Evolutionary conservation across 148 eudicot genomes (phyloP).

Genomic region (Silene conica): DNA sequence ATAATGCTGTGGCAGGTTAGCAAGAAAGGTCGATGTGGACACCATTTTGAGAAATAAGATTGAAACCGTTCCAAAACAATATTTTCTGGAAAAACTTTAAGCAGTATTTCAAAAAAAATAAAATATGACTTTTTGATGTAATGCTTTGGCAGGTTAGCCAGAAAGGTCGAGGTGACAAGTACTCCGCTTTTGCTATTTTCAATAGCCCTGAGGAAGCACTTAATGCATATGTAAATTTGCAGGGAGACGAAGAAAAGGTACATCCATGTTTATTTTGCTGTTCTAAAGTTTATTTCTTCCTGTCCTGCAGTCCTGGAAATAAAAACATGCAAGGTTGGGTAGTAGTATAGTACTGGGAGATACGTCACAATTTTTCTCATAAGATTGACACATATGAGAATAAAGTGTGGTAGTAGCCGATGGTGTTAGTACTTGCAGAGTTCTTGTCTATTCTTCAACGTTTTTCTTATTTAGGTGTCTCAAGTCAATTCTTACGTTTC

Average conservation of each 20-base stretch:
- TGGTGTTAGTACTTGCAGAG: no score
- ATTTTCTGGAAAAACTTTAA: no score
- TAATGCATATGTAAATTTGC: constrained; percentile 47
- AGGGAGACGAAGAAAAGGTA: constrained; percentile 52
- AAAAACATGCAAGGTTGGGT: neutral
- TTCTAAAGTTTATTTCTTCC: neutral
- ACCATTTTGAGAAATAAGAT: no score
- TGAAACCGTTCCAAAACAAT: no score
- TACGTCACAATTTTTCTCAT: neutral
- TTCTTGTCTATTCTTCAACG: no score
- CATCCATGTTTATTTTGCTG: neutral
- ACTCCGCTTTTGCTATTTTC: constrained; percentile 54
- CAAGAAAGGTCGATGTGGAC: no score
- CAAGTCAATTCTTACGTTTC: no score
- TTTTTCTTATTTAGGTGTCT: no score
- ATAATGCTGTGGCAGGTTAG: no score
- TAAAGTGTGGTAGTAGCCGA: no score
- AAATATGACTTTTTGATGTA: neutral
- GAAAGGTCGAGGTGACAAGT: constrained; percentile 41
- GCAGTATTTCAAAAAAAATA: no score
- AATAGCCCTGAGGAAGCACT: constrained; percentile 49
- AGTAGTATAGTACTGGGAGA: neutral
- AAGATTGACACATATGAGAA: neutral
- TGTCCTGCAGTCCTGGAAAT: neutral
- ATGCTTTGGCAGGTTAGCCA: constrained; percentile 39